Conservation (phyloP, 1,284 basidiomycete species). For the Moniliella sp. region DNA sequence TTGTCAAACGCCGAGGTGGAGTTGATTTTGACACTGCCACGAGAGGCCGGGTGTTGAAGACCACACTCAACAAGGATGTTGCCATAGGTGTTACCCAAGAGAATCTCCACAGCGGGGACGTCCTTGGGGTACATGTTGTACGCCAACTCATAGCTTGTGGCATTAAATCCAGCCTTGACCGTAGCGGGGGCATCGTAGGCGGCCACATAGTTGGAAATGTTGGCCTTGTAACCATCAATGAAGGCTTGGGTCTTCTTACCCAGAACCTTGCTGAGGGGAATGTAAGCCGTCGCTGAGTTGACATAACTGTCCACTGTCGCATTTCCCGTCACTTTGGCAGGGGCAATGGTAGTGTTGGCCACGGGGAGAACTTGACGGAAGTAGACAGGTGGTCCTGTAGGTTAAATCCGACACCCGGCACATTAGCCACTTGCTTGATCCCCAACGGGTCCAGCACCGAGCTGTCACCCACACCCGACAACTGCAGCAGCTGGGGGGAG, state of each 20-base stretch:
- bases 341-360: conserved; percentile 4
- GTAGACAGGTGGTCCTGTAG: conserved; percentile 38
- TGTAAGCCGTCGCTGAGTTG: conserved; percentile 19
- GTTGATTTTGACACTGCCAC: conserved; percentile 16
- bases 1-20: conserved; percentile 10
- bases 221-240: conserved; percentile 3
- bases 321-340: conserved; percentile 6
- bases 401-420: conserved; percentile 41
- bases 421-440: conserved; percentile 36
- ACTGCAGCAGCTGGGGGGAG: conserved; percentile 39
- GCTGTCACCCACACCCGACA: conserved; percentile 38
- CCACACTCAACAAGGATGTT: conserved; percentile 12
- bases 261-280: conserved; percentile 11
- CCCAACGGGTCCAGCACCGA: conserved; percentile 35
- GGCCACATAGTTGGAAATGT: conserved; percentile 33
- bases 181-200: conserved; percentile 39
- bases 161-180: conserved; percentile 46
- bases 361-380: conserved; percentile 10
- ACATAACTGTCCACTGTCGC: conserved; percentile 13
- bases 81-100: conserved; percentile 14
- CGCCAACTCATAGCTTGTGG: conserved; percentile 42
- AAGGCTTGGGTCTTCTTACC: conserved; percentile 18
- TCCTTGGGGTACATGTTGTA: conserved; percentile 7
- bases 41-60: conserved; percentile 19
- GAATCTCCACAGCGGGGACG: conserved; percentile 17